These are phyloP conservation scores for Kodamaea kaohsiungensis DNA, from an alignment of 805 yeast genomes.

Conservation along the genomic window DNA sequence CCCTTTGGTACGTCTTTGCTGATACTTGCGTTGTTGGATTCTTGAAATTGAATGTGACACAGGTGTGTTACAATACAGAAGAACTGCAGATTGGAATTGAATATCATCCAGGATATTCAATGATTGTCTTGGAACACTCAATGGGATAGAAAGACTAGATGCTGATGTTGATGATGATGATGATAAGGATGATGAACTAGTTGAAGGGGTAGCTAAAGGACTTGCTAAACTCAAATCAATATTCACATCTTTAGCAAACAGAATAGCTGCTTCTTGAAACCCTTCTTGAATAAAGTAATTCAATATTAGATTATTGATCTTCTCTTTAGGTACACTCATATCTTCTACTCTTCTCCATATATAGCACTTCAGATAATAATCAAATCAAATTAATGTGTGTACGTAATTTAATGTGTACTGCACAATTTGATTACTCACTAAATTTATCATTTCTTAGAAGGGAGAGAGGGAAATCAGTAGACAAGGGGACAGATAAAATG, in stretches of 20 bases:
- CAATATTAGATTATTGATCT: constrained; percentile 57
- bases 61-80: constrained; percentile 8
- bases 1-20: constrained; percentile 28
- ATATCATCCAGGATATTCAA: constrained; percentile 14
- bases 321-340: constrained; percentile 26
- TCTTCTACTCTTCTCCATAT: too few relatives aligned
- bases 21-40: background rate
- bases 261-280: constrained; percentile 63
- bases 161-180: background rate
- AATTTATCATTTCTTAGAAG: too few relatives aligned
- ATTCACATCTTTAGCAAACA: constrained; percentile 60
- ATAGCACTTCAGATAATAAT: too few relatives aligned
- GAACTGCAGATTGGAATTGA: constrained; percentile 14
- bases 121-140: background rate
- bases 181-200: background rate
- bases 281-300: constrained; percentile 80
- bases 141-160: background rate
- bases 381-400: too few relatives aligned
- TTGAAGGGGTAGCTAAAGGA: background rate
- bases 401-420: too few relatives aligned
- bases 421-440: too few relatives aligned
- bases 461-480: too few relatives aligned
- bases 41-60: background rate
- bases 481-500: too few relatives aligned
- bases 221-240: constrained; percentile 18